These are phyloP conservation scores for Wickerhamomyces silvicola DNA, from an alignment of 805 yeast genomes.

Conservation along the genomic window DNA sequence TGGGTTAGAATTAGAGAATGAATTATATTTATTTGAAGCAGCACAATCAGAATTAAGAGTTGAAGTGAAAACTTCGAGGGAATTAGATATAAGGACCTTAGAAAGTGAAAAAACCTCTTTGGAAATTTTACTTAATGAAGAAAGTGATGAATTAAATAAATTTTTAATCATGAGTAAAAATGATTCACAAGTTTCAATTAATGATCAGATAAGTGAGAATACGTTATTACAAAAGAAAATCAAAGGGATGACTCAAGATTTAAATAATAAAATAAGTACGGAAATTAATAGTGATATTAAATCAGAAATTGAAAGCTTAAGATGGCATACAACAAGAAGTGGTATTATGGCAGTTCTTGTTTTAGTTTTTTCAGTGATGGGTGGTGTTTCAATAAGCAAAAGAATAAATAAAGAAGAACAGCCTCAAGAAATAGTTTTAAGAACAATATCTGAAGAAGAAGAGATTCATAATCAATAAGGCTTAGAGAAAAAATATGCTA, in stretches of 20 bases:
- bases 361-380: slow-evolving; percentile 55
- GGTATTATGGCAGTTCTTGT: slow-evolving; percentile 73
- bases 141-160: slow-evolving; percentile 73
- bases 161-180: slow-evolving; percentile 53
- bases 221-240: slow-evolving; percentile 65
- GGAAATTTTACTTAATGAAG: slow-evolving; percentile 63
- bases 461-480: slow-evolving; percentile 23
- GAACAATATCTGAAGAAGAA: slow-evolving; percentile 23
- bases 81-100: slow-evolving; percentile 58
- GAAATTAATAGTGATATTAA: slow-evolving; percentile 75
- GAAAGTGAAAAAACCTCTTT: slow-evolving; percentile 61
- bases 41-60: slow-evolving; percentile 83
- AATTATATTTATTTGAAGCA: slow-evolving; percentile 81
- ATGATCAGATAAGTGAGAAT: slow-evolving; percentile 82
- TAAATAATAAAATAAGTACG: slow-evolving; percentile 78
- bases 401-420: slow-evolving; percentile 26
- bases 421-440: slow-evolving; percentile 28
- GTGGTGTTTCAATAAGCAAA: slow-evolving; percentile 39
- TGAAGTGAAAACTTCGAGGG: slow-evolving; percentile 70
- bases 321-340: slow-evolving; percentile 91
- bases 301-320: slow-evolving; percentile 77
- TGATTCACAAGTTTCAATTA: slow-evolving; percentile 75
- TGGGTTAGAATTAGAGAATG: slow-evolving; percentile 74
- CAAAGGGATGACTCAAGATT: slow-evolving; percentile 68
- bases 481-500: too few relatives aligned